A percentile compares a stretch with the other conserved stretches of the same genome.
Evolutionary conservation across 805 yeast species (phyloP).

Genomic region (Nakazawaea populi): DNA sequence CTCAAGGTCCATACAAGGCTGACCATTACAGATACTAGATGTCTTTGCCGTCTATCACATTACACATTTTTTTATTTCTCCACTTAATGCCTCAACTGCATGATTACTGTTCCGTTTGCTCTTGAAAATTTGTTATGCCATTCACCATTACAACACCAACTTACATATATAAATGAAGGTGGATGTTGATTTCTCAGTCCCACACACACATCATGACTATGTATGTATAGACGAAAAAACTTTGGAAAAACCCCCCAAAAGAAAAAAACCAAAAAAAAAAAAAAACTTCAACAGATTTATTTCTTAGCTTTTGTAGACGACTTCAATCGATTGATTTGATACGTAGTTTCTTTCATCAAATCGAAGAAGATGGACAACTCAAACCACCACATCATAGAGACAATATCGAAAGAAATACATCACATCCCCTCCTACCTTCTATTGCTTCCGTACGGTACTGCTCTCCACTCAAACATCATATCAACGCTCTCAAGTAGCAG

Average conservation of each 20-base stretch:
- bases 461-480: background rate
- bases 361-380: background rate
- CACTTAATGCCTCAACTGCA: conserved; percentile 14
- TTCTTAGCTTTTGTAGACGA: background rate
- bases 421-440: conserved; percentile 19
- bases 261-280: conserved; percentile 1
- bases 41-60: background rate
- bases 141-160: background rate
- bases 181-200: background rate
- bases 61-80: conserved; percentile 1
- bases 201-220: background rate
- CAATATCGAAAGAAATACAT: background rate
- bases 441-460: conserved; percentile 17
- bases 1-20: conserved; percentile 95
- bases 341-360: background rate
- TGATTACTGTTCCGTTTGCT: background rate
- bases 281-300: conserved; percentile 12
- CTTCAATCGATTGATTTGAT: no score
- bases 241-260: no score
- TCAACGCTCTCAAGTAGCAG: background rate
- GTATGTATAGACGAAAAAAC: no score
- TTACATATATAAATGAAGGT: no score
- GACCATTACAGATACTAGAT: conserved; percentile 94
- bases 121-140: background rate
- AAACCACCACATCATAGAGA: background rate